Conservation (phyloP, 176 grass and related monocot genomes). For the Guadua angustifolia region DNA sequence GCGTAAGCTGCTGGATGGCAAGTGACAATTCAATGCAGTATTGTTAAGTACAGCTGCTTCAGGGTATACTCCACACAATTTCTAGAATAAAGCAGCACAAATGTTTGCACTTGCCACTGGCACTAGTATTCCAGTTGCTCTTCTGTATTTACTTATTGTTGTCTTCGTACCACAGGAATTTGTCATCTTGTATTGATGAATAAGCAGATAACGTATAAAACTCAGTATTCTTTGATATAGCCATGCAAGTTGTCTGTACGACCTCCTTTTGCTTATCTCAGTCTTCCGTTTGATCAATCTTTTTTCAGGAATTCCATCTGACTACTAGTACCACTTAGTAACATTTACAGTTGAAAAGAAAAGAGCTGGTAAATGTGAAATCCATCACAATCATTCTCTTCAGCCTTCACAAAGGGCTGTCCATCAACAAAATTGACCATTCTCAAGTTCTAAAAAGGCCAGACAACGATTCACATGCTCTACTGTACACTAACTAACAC, state of each 20-base stretch:
- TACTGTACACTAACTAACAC: not conserved
- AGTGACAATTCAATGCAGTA: constrained; percentile 21
- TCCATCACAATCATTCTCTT: constrained; percentile 1
- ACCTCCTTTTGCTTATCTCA: not conserved
- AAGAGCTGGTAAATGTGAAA: not conserved
- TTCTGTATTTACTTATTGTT: not conserved
- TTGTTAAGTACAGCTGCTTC: not conserved
- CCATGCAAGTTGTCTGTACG: not conserved
- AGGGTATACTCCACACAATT: not conserved
- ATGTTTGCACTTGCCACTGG: not conserved
- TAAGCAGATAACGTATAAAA: not conserved
- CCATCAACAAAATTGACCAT: not conserved
- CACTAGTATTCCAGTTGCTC: not conserved
- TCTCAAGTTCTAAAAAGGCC: not conserved
- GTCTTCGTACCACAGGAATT: not conserved
- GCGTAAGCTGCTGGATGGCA: not conserved
- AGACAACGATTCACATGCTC: too few species aligned
- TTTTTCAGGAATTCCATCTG: not conserved
- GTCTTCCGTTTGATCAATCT: not conserved
- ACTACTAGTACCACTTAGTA: not conserved
- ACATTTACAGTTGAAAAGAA: not conserved
- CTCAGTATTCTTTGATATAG: not conserved
- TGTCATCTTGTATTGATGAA: not conserved
- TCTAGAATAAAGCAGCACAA: not conserved
- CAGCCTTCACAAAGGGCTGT: not conserved